Percentiles rank a stretch among this genome's conserved stretches.
These are phyloP conservation scores for Stentor roeselii DNA, from an alignment of 73 alveolate genomes.

Conservation along the genomic window DNA sequence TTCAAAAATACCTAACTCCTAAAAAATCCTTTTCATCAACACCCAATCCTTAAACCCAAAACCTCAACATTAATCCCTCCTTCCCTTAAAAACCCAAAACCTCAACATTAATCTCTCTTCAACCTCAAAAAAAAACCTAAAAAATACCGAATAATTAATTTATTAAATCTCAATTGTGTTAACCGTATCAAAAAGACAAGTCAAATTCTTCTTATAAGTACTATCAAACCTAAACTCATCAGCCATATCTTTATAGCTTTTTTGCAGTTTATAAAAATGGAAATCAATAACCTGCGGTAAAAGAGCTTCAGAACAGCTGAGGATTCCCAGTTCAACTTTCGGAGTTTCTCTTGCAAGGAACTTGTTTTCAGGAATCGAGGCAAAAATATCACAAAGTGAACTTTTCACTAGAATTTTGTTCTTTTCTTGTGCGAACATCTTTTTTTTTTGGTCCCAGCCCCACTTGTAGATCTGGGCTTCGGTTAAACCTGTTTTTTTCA, in stretches of 20 bases:
- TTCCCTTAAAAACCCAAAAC: no score
- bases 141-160: no score
- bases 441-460: conserved; percentile 76
- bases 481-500: conserved; percentile 57
- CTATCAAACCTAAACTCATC: neutral
- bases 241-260: neutral
- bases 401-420: neutral
- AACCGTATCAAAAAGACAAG: neutral
- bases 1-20: no score
- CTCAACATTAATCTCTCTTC: no score
- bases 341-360: neutral
- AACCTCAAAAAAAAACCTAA: no score
- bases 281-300: neutral
- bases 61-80: no score
- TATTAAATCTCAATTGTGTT: no score
- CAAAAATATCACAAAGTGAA: neutral
- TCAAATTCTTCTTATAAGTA: neutral
- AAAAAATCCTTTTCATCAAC: no score
- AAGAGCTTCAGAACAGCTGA: neutral
- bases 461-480: conserved; percentile 72
- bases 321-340: neutral
- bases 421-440: conserved; percentile 15
- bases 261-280: neutral
- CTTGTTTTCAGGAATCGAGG: neutral
- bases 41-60: no score